These are phyloP conservation scores for Colletotrichum siamense DNA, from an alignment of 2,329 filamentous ascomycete genomes.

Conservation along the genomic window DNA sequence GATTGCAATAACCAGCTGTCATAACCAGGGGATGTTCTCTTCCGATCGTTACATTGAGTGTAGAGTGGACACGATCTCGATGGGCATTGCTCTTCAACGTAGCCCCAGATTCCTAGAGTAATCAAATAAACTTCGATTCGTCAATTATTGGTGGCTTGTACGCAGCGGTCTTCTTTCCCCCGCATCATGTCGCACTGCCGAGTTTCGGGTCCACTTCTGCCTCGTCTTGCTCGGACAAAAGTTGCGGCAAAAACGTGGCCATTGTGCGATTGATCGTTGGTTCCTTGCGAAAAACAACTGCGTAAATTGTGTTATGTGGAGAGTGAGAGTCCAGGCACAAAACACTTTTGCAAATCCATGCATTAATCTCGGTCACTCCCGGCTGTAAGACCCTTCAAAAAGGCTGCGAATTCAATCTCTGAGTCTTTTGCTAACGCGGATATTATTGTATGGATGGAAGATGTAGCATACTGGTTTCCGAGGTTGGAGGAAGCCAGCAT, in stretches of 20 bases:
- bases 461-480: accelerated
- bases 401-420: not conserved
- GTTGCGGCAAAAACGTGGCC: not conserved
- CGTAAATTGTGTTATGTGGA: not conserved
- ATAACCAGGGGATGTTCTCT: not conserved
- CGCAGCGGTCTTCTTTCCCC: not conserved
- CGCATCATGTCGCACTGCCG: not conserved
- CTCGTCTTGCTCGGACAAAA: not conserved
- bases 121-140: not conserved
- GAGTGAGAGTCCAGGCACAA: not conserved
- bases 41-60: not conserved
- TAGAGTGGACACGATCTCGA: not conserved
- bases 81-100: accelerated
- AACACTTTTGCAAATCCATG: not conserved
- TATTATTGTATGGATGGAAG: not conserved
- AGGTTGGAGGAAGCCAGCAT: not conserved
- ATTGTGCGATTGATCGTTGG: not conserved
- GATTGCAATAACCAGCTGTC: not conserved
- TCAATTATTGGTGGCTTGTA: not conserved
- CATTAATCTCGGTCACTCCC: not conserved
- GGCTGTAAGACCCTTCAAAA: not conserved
- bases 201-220: not conserved
- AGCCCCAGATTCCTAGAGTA: not conserved
- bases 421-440: accelerated
- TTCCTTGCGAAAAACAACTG: not conserved